Evolutionary conservation across 371 early-diverging fungal genomes (phyloP), one percentile per base, ranked within the genome.

Genomic region (Mortierella sp.): DNA sequence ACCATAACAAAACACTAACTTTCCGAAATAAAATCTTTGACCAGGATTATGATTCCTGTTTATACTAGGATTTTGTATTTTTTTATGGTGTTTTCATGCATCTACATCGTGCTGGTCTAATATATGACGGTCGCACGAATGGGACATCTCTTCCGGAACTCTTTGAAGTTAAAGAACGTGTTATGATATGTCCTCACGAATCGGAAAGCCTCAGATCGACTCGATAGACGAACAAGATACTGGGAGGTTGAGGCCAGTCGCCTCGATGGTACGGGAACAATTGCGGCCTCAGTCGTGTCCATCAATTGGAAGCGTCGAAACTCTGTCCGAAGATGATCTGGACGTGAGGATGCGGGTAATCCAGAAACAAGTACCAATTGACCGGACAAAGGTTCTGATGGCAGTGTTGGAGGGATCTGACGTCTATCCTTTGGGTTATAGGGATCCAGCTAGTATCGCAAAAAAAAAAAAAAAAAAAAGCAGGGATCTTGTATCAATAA

Each of bases 181-280:
- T 76, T 76, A 19, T 76, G 76, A 23, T 76, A 76, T n/a, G 76
- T 76, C 32, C 76, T 64, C 21, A 76, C 62, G 31, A 76, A 76
- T 39, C 76, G 76, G 28, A 32, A 76, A 8, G 76, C 76, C 43
- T 76, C 76, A 4, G 76, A 76, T 6, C 70, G 76, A 53, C 65
- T 64, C 17, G 76, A 76, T 5, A 76, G 28, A 7, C 76, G 76
- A 42, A 76, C 58, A 65, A 76, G 27, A 24, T 64, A 76, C 41
- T 76, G 70, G 39, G 65, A 61, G 6, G 65, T 56, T 14, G 76
- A 57, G 6, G 70, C 48, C 51, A 64, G 43, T 9, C 58, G 59
- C 11, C 53, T 42, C 8, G 76, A 76, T 4, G 64, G 76, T 0
- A 76, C 65, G 15, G 76, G 47, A 27, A 69, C 56, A 41, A 76